Percentiles rank a stretch among this genome's conserved stretches.
These are phyloP conservation scores for Claviceps sorghi DNA, from an alignment of 2,329 filamentous ascomycete species.

Conservation along the genomic window DNA sequence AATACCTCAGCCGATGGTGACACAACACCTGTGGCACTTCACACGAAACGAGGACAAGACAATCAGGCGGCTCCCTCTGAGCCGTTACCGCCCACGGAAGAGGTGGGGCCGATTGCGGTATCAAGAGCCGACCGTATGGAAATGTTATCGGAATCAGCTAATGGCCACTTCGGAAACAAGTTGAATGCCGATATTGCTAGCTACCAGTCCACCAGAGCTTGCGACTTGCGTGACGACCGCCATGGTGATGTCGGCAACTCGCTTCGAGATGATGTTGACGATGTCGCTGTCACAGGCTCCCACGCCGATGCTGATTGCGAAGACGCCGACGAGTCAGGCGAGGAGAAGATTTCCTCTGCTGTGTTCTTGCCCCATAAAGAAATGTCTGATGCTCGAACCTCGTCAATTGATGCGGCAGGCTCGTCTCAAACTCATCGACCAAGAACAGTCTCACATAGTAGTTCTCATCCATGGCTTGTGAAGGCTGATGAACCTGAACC, in stretches of 20 bases:
- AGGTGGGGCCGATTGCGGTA: slow-evolving; percentile 14
- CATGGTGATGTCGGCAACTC: slow-evolving; percentile 10
- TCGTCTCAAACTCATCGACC: slow-evolving; percentile 32
- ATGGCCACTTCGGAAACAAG: slow-evolving; percentile 22
- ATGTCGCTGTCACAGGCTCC: neutral
- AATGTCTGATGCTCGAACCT: slow-evolving; percentile 21
- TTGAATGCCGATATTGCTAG: slow-evolving; percentile 11
- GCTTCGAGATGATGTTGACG: neutral
- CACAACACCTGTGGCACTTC: slow-evolving; percentile 7
- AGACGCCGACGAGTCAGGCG: slow-evolving; percentile 45
- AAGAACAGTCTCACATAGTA: slow-evolving; percentile 26
- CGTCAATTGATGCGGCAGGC: slow-evolving; percentile 17
- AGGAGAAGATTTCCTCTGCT: slow-evolving; percentile 78
- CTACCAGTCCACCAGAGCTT: neutral
- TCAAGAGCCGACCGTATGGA: slow-evolving; percentile 15
- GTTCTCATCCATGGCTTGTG: slow-evolving; percentile 38
- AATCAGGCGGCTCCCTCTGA: slow-evolving; percentile 10
- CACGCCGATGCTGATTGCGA: slow-evolving; percentile 18
- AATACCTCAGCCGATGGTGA: slow-evolving; percentile 2
- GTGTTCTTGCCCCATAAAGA: slow-evolving; percentile 67
- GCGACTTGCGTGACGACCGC: slow-evolving; percentile 10
- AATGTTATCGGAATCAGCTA: slow-evolving; percentile 23
- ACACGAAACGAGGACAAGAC: slow-evolving; percentile 8
- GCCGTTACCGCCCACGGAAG: slow-evolving; percentile 8
- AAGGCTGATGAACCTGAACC: slow-evolving; percentile 38